A percentile compares a stretch with the other conserved stretches of the same genome.
Conservation (phyloP, 2,329 filamentous ascomycete genomes). For the Fusarium sp. region DNA sequence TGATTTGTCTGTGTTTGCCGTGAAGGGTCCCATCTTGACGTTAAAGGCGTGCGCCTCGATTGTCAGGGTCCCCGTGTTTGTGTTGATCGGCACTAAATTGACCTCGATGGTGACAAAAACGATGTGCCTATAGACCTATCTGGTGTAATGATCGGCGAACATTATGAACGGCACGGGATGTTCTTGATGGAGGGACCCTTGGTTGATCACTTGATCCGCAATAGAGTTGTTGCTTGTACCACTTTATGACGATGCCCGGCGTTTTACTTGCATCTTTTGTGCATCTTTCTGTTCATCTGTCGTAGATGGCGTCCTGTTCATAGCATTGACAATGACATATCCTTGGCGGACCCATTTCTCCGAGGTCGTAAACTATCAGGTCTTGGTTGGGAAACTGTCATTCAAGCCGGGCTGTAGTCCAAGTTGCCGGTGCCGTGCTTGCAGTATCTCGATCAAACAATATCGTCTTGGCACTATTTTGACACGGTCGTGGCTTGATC, state of each 20-base stretch:
- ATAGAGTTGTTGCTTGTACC: not conserved
- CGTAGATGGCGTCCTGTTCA: not conserved
- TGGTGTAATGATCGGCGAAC: not conserved
- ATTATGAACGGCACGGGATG: not conserved
- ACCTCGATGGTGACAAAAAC: not conserved
- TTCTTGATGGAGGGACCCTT: slow-evolving; percentile 2
- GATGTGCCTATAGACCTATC: not conserved
- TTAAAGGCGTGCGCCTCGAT: not conserved
- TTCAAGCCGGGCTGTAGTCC: not conserved
- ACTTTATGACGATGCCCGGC: not conserved
- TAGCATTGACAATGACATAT: not conserved
- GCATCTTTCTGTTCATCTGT: not conserved
- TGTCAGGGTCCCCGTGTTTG: slow-evolving; percentile 13
- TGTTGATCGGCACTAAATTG: not conserved
- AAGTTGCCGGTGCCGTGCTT: not conserved
- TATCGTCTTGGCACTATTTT: not conserved
- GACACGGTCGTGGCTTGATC: not conserved
- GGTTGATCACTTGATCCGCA: slow-evolving; percentile 18
- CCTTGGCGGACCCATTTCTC: not conserved
- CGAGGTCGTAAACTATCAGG: not conserved
- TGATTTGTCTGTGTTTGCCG: slow-evolving; percentile 16
- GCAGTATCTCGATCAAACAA: not conserved
- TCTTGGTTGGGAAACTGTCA: not conserved
- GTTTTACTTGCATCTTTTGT: slow-evolving; percentile 4
- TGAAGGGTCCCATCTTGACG: slow-evolving; percentile 4